Evolutionary conservation across 2,329 filamentous ascomycete species (phyloP).

Genomic region (Emmonsia crescens): DNA sequence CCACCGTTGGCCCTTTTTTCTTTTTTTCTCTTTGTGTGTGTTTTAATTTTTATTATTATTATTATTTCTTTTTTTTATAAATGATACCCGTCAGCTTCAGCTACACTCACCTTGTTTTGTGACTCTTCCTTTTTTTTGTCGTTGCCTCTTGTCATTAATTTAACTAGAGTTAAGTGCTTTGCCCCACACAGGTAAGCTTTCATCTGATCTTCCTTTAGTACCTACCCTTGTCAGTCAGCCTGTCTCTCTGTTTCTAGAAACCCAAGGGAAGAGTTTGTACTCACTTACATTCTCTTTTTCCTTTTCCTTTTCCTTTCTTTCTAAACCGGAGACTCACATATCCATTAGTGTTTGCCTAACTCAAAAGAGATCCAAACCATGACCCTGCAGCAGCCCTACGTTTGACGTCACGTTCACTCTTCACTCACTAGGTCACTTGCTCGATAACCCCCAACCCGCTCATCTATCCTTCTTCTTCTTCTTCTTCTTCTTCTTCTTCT

Average conservation of each 20-base stretch:
- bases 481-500: too few relatives aligned
- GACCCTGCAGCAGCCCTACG: background rate
- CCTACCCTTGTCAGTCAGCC: background rate
- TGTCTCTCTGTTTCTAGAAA: background rate
- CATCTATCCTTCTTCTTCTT: background rate
- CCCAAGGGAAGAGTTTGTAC: background rate
- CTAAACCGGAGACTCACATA: background rate
- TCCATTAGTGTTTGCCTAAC: background rate
- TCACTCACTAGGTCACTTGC: background rate
- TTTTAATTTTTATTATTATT: background rate
- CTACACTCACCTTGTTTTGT: background rate
- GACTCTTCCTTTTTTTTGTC: background rate
- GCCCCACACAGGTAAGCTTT: background rate
- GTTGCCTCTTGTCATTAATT: background rate
- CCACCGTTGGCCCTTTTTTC: background rate
- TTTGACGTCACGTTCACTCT: slow-evolving; percentile 2
- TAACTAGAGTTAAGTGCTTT: too few relatives aligned
- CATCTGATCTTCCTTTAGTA: background rate
- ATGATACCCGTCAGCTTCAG: background rate
- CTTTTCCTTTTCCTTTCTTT: background rate
- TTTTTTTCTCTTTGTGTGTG: background rate
- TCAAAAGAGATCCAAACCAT: background rate
- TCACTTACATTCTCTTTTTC: background rate
- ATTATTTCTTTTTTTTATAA: background rate
- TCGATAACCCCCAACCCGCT: background rate